Conservation (phyloP, 495 filamentous ascomycete species). For the Extremus antarcticus region DNA sequence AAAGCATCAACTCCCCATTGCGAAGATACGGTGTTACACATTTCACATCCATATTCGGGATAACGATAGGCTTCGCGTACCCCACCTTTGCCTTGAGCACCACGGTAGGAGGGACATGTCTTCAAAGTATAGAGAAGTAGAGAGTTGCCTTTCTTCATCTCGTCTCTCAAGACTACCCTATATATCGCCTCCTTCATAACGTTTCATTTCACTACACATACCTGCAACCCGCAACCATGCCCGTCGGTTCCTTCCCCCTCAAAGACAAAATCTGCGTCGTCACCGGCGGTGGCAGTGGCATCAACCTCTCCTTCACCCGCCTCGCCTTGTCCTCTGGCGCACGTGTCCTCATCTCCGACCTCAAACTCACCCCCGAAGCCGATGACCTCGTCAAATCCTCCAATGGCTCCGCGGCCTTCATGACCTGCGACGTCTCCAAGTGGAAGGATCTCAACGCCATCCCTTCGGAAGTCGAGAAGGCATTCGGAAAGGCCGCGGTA, state of each 20-base stretch:
- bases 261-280: conserved; percentile 9
- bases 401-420: conserved; percentile 21
- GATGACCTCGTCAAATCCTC: conserved; percentile 24
- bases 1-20: too few species aligned
- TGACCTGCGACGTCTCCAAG: conserved; percentile 28
- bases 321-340: conserved; percentile 20
- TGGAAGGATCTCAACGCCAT: conserved; percentile 43
- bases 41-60: too few species aligned
- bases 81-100: background rate
- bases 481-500: conserved; percentile 38
- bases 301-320: conserved; percentile 26
- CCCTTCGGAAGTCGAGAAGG: conserved; percentile 41
- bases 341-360: conserved; percentile 27
- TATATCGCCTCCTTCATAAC: background rate
- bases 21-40: too few species aligned
- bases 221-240: conserved; percentile 1
- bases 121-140: too few species aligned
- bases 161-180: background rate
- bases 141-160: background rate
- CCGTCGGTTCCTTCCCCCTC: conserved; percentile 11
- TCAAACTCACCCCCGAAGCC: conserved; percentile 23
- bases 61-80: conserved; percentile 1
- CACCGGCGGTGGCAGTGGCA: conserved; percentile 30
- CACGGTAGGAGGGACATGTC: too few species aligned
- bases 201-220: background rate